phyloP scores from a whole-genome alignment of 1,139 yeast genomes.

The Schwanniomyces etchellsii region DNA sequence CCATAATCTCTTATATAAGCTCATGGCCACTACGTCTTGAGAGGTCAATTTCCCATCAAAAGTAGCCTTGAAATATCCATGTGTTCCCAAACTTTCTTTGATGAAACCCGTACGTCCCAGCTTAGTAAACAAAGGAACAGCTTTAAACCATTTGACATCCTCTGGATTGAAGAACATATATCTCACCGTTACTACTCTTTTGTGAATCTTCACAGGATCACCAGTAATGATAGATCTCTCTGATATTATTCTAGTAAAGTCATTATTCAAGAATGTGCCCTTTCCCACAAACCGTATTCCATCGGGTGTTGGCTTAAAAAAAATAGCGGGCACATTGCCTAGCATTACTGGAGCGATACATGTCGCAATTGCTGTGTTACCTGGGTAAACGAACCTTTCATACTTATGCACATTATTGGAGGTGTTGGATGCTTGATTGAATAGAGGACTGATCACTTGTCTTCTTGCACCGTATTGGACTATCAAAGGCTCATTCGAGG shows the following conservation, averaged over 20 bases:
- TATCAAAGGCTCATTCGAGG: conserved; percentile 70
- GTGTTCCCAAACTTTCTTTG: conserved; percentile 95
- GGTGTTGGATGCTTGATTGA: conserved; percentile 72
- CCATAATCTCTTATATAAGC: conserved; percentile 91
- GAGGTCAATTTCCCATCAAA: conserved; percentile 89
- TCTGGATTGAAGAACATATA: conserved; percentile 96
- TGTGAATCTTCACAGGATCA: conserved; percentile 92
- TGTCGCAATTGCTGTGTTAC: conserved; percentile 69
- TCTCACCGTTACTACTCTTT: conserved; percentile 83
- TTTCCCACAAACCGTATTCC: conserved; percentile 75
- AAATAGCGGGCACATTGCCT: conserved; percentile 76
- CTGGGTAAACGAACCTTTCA: conserved; percentile 79
- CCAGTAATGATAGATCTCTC: conserved; percentile 91
- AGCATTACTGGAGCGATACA: conserved; percentile 86
- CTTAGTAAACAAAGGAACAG: conserved; percentile 88
- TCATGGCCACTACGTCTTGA: conserved; percentile 93
- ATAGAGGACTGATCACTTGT: conserved; percentile 76
- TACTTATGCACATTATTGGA: conserved; percentile 84
- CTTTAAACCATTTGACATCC: conserved; percentile 86
- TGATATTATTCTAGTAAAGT: conserved; percentile 77
- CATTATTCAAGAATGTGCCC: conserved; percentile 85
- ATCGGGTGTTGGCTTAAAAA: conserved; percentile 45
- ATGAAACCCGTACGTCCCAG: conserved; percentile 91
- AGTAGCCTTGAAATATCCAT: conserved; percentile 94
- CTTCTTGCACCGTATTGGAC: conserved; percentile 95